Evolutionary conservation across 164 flowering plant genomes (phyloP).

Genomic region (Aristolochia contorta): DNA sequence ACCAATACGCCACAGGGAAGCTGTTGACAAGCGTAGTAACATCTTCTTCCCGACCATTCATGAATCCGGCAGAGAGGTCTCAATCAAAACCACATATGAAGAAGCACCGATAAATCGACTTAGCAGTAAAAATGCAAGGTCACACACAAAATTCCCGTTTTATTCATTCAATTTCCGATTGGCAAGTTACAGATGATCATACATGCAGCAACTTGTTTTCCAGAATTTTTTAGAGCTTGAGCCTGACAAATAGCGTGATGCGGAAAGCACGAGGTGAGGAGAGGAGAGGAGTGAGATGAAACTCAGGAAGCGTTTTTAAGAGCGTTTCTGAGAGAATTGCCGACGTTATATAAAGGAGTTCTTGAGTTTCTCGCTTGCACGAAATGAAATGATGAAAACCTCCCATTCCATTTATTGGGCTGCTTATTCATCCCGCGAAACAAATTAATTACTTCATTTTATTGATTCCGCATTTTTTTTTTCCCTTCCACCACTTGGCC

Average conservation of each 20-base stretch:
- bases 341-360: constrained; percentile 10
- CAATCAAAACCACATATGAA: background rate
- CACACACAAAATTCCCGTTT: background rate
- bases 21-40: too few relatives aligned
- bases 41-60: constrained; percentile 9
- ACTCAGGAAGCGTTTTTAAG: background rate
- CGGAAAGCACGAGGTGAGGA: background rate
- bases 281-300: background rate
- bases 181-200: constrained; percentile 3
- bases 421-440: background rate
- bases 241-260: background rate
- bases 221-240: background rate
- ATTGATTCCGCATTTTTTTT: background rate
- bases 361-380: constrained; percentile 8
- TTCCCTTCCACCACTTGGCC: too few relatives aligned
- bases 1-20: too few relatives aligned
- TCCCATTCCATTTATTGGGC: background rate
- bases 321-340: background rate
- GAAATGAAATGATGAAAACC: constrained; percentile 10
- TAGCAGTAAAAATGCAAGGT: background rate
- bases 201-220: constrained; percentile 3
- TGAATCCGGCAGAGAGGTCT: background rate
- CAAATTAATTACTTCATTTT: too few relatives aligned
- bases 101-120: background rate
- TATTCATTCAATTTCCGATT: too few relatives aligned